Evolutionary conservation across 331 rosid species (phyloP).

Genomic region (Saraca asoca): DNA sequence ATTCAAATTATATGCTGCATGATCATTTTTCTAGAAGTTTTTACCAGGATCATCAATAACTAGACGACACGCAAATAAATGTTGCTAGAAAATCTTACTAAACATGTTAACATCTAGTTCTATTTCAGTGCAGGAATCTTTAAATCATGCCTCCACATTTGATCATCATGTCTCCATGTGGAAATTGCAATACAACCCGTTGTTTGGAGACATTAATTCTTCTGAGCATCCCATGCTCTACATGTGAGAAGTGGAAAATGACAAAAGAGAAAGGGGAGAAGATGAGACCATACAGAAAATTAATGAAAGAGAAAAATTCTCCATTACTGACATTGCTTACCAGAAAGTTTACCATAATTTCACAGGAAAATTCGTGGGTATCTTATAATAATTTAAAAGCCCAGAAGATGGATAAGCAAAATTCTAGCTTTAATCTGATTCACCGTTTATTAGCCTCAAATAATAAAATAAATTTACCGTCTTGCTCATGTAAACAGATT

Average conservation of each 20-base stretch:
- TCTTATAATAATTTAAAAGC: constrained; percentile 2
- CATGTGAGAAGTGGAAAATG: not conserved
- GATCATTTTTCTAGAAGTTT: constrained; percentile 21
- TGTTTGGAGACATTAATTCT: constrained; percentile 11
- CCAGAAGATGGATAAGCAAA: constrained; percentile 13
- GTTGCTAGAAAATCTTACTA: constrained; percentile 11
- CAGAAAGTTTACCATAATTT: constrained; percentile 12
- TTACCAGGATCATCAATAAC: constrained; percentile 10
- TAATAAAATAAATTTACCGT: not conserved
- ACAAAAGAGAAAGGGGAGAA: not conserved
- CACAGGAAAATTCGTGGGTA: constrained; percentile 2
- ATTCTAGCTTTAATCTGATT: constrained; percentile 6
- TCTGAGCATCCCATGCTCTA: not conserved
- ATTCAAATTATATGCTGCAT: constrained; percentile 18
- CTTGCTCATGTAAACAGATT: not conserved
- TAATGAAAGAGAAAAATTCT: constrained; percentile 7
- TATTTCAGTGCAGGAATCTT: constrained; percentile 22
- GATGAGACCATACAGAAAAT: not conserved
- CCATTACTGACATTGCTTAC: not conserved
- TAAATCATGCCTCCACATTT: constrained; percentile 9
- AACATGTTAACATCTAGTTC: constrained; percentile 15
- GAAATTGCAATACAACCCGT: not conserved
- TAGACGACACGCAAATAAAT: constrained; percentile 6
- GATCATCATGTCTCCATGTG: constrained; percentile 1
- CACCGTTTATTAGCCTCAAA: constrained; percentile 2